These are phyloP conservation scores for Clavispora asparagi DNA, from an alignment of 805 yeast genomes.

Conservation along the genomic window DNA sequence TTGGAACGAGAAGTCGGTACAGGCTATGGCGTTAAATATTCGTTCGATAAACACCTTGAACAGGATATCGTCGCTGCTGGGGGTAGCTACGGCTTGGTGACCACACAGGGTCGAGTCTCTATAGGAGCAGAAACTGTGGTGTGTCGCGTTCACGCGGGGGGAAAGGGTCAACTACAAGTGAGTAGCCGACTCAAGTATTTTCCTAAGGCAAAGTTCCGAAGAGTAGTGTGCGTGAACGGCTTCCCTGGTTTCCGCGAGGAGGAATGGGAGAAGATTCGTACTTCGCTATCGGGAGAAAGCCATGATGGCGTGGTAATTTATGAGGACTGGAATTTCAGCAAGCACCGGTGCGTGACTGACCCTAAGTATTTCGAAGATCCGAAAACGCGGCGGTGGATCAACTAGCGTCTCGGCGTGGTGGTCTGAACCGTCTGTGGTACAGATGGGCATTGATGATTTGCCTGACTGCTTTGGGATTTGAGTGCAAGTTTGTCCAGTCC, in stretches of 20 bases:
- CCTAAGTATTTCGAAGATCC: conserved; percentile 7
- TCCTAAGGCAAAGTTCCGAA: conserved; percentile 10
- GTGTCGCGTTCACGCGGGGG: conserved; percentile 13
- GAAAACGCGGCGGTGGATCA: not conserved
- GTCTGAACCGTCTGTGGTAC: not conserved
- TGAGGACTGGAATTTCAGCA: conserved; percentile 6
- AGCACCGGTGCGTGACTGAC: conserved; percentile 14
- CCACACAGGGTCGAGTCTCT: not conserved
- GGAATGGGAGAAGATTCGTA: conserved; percentile 8
- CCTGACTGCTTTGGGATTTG: not conserved
- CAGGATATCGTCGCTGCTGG: not conserved
- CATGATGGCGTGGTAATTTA: conserved; percentile 11
- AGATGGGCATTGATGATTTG: not conserved
- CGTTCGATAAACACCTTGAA: not conserved
- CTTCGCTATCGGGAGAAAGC: conserved; percentile 7
- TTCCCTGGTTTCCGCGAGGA: conserved; percentile 1
- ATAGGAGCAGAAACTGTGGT: conserved; percentile 6
- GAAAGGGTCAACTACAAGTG: conserved; percentile 13
- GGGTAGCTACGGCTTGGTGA: not conserved
- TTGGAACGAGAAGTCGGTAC: not conserved
- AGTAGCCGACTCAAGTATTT: conserved; percentile 12
- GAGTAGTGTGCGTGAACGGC: conserved; percentile 2
- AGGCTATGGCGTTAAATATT: not conserved
- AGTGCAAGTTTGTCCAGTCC: not conserved
- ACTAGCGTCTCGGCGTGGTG: not conserved